Evolutionary conservation across 352 stramenopile species (phyloP).

Genomic region (Thraustotheca clavata): DNA sequence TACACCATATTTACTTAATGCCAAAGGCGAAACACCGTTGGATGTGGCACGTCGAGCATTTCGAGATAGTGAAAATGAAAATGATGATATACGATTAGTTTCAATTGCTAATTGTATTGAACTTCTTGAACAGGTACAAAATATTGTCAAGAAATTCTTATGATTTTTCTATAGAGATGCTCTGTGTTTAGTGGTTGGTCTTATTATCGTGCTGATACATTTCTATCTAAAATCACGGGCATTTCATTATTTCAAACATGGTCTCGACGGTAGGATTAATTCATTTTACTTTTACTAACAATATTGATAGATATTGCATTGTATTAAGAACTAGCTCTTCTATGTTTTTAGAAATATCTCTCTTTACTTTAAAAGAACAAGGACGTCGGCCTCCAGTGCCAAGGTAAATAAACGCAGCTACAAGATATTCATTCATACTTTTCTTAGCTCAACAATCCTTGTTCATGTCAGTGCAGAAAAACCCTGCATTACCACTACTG

Average conservation of each 20-base stretch:
- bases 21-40: slow-evolving; percentile 25
- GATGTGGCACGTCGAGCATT: slow-evolving; percentile 20
- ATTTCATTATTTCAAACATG: slow-evolving; percentile 29
- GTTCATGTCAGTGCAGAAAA: not conserved
- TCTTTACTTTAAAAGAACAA: not conserved
- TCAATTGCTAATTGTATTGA: slow-evolving; percentile 27
- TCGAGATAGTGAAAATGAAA: slow-evolving; percentile 6
- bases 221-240: slow-evolving; percentile 26
- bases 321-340: slow-evolving; percentile 4
- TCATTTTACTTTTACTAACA: not conserved
- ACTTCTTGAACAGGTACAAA: slow-evolving; percentile 38
- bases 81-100: not conserved
- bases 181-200: slow-evolving; percentile 29
- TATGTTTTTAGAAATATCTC: slow-evolving; percentile 9
- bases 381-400: not conserved
- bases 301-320: not conserved
- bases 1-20: slow-evolving; percentile 27
- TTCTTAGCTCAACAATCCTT: not conserved
- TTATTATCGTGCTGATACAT: slow-evolving; percentile 29
- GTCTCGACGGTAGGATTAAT: not conserved
- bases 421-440: not conserved
- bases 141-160: not conserved
- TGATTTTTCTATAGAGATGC: slow-evolving; percentile 22
- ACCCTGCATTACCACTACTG: not conserved
- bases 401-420: not conserved